Conservation (phyloP, 2,329 filamentous ascomycete genomes). For the Ophiocordyceps robertsii region DNA sequence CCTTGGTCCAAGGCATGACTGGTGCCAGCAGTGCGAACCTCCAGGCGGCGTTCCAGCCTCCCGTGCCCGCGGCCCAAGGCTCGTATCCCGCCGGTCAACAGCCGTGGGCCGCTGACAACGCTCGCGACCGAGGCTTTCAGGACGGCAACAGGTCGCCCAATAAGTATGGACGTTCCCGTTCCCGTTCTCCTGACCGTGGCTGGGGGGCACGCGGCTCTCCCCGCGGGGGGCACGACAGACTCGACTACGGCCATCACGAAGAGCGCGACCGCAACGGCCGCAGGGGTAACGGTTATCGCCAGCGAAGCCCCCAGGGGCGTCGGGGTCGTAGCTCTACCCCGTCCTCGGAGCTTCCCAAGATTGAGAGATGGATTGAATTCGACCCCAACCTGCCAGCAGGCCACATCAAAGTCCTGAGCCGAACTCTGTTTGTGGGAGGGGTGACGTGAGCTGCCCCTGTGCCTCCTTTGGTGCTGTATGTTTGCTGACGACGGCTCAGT, state of each 20-base stretch:
- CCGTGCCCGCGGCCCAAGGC: conserved; percentile 26
- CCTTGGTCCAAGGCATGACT: conserved; percentile 40
- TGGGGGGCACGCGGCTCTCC: conserved; percentile 56
- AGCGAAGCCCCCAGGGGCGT: conserved; percentile 68
- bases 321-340: conserved; percentile 52
- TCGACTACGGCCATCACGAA: conserved; percentile 57
- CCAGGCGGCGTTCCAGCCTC: conserved; percentile 22
- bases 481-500: conserved; percentile 21
- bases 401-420: conserved; percentile 83
- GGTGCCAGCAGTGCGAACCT: conserved; percentile 18
- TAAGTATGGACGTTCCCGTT: conserved; percentile 53
- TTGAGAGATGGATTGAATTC: conserved; percentile 62
- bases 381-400: conserved; percentile 62
- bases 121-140: conserved; percentile 43
- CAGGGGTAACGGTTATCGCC: conserved; percentile 61
- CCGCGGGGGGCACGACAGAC: conserved; percentile 49
- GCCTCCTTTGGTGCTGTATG: too few relatives aligned
- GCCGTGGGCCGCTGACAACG: conserved; percentile 24
- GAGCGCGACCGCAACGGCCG: conserved; percentile 36
- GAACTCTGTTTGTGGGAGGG: conserved; percentile 92
- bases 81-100: conserved; percentile 23
- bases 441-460: conserved; percentile 55
- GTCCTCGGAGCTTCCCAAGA: conserved; percentile 19
- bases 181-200: conserved; percentile 64
- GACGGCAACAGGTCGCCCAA: conserved; percentile 52